These are phyloP conservation scores for Saccharomyces hybrid DNA, from an alignment of 1,139 yeast species.

Conservation along the genomic window DNA sequence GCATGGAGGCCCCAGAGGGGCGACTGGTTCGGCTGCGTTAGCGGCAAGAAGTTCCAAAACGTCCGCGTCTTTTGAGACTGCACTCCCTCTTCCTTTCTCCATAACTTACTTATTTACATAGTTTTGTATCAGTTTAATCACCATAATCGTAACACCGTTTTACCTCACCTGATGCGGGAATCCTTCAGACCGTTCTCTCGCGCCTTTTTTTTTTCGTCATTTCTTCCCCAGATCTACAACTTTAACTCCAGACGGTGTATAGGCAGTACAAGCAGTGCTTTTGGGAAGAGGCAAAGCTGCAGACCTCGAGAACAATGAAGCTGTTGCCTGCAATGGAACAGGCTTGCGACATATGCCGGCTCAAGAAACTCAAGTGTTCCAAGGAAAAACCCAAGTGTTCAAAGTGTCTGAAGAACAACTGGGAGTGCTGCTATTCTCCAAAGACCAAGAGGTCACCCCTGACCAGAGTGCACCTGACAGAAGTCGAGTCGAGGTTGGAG, in stretches of 20 bases:
- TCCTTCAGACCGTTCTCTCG: too few relatives aligned
- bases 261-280: neutral
- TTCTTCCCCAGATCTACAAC: neutral
- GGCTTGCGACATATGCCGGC: constrained; percentile 44
- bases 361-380: constrained; percentile 50
- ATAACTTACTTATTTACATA: neutral
- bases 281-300: neutral
- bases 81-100: constrained; percentile 30
- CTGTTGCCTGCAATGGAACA: constrained; percentile 14
- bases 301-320: neutral
- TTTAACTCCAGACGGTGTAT: neutral
- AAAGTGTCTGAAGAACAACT: constrained; percentile 63
- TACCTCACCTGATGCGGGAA: neutral
- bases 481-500: constrained; percentile 59
- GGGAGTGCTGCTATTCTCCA: constrained; percentile 76
- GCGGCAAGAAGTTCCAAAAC: constrained; percentile 77
- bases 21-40: constrained; percentile 74
- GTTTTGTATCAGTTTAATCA: neutral
- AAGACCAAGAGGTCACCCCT: constrained; percentile 70
- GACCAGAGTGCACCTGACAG: constrained; percentile 72
- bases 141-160: neutral
- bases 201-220: neutral
- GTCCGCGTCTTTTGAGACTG: constrained; percentile 30
- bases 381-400: constrained; percentile 68
- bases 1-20: constrained; percentile 60